phyloP scores from a whole-genome alignment of 768 basidiomycete genomes.

The Xerocomellus dryophilus region DNA sequence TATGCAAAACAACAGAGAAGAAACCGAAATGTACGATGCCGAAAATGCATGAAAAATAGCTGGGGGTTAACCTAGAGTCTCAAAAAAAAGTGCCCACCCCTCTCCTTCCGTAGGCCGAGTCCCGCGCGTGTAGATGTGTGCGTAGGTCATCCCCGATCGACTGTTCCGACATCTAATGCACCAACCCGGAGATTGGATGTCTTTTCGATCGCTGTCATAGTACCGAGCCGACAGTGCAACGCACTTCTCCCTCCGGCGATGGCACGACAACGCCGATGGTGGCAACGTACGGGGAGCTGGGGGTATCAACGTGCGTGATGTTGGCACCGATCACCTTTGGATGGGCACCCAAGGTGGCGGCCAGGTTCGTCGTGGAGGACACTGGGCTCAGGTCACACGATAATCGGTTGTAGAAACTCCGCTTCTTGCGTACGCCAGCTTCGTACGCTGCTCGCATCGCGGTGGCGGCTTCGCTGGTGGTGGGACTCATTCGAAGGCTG shows the following conservation, averaged over 20 bases:
- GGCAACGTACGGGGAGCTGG: background rate
- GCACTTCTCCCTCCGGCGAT: background rate
- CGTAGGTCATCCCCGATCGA: background rate
- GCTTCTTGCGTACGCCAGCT: constrained; percentile 33
- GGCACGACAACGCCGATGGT: constrained; percentile 9
- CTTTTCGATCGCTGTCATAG: constrained; percentile 10
- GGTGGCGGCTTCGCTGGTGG: constrained; percentile 21
- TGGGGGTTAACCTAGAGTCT: constrained; percentile 5
- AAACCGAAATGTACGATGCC: constrained; percentile 8
- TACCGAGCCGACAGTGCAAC: constrained; percentile 10
- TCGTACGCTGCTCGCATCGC: constrained; percentile 34
- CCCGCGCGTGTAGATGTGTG: background rate
- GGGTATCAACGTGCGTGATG: constrained; percentile 6
- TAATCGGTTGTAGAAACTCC: constrained; percentile 29
- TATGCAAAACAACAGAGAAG: constrained; percentile 28
- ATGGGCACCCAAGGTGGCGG: background rate
- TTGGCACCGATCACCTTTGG: constrained; percentile 21
- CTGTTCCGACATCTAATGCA: background rate
- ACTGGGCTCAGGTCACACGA: constrained; percentile 31
- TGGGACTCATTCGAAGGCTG: constrained; percentile 22
- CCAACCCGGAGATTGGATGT: background rate
- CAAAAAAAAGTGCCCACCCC: background rate
- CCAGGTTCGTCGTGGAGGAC: constrained; percentile 22
- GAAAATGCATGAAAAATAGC: background rate
- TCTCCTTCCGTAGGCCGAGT: background rate